Percentiles rank a stretch among this genome's conserved stretches.
These are phyloP conservation scores for Scutellaria barbata DNA, from an alignment of 257 asterid genomes.

Conservation along the genomic window DNA sequence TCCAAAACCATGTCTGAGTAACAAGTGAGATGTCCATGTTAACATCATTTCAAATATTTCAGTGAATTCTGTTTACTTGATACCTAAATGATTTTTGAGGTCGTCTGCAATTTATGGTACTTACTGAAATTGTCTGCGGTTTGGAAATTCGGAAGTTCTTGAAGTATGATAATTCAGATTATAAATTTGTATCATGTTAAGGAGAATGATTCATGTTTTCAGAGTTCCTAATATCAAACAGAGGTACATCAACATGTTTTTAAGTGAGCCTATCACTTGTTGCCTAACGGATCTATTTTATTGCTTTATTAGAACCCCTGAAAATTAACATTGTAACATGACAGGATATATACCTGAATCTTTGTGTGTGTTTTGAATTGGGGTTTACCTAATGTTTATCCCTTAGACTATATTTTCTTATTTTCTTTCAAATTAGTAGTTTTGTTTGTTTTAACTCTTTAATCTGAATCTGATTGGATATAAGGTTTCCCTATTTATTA, in stretches of 20 bases:
- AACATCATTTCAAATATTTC: background rate
- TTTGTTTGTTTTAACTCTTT: no score
- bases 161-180: background rate
- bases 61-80: slow-evolving; percentile 14
- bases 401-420: no score
- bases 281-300: background rate
- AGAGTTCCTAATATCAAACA: slow-evolving; percentile 3
- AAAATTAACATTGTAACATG: background rate
- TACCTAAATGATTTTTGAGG: slow-evolving; percentile 15
- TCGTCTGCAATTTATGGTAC: background rate
- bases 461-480: no score
- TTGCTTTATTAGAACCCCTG: background rate
- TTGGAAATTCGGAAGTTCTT: background rate
- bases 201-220: background rate
- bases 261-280: background rate
- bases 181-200: background rate
- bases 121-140: background rate
- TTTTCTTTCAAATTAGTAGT: no score
- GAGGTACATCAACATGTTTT: background rate
- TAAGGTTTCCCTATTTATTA: no score
- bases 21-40: slow-evolving; percentile 15
- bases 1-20: slow-evolving; percentile 6
- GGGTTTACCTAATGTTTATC: no score
- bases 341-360: no score
- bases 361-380: no score